Conservation (phyloP, 306 rosid species). For the Vigna radiata region DNA sequence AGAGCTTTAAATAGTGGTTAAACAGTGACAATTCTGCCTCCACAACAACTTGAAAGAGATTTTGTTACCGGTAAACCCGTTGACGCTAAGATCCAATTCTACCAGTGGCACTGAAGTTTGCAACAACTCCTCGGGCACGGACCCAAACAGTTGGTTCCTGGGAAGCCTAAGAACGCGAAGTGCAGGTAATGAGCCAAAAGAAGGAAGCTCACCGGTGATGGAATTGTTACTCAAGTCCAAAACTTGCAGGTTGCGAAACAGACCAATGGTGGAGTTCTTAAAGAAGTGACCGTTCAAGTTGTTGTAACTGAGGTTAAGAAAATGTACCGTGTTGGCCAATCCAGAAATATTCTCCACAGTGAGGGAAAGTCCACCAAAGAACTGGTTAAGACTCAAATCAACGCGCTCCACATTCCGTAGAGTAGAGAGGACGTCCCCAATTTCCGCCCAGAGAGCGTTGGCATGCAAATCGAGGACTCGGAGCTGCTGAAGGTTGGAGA, state of each 20-base stretch:
- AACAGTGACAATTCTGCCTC: conserved; percentile 3
- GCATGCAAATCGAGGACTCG: conserved; percentile 80
- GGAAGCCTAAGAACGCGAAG: conserved; percentile 68
- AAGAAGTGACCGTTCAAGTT: conserved; percentile 71
- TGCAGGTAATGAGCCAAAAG: conserved; percentile 61
- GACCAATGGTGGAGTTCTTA: conserved; percentile 46
- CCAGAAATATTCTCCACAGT: conserved; percentile 59
- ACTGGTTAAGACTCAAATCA: conserved; percentile 77
- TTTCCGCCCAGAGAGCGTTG: conserved; percentile 68
- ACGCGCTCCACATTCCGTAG: conserved; percentile 73
- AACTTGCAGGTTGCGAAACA: conserved; percentile 73
- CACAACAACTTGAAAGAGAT: conserved; percentile 12
- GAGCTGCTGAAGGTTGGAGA: conserved; percentile 81
- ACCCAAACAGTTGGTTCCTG: conserved; percentile 66
- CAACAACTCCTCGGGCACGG: conserved; percentile 70
- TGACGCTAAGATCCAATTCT: conserved; percentile 87
- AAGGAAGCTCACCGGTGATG: conserved; percentile 78
- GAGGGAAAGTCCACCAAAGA: conserved; percentile 68
- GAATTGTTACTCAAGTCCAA: conserved; percentile 77
- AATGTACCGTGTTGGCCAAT: conserved; percentile 69
- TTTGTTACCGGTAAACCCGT: conserved; percentile 78
- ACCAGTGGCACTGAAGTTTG: conserved; percentile 58
- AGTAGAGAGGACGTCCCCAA: conserved; percentile 57
- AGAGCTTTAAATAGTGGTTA: conserved; percentile 8
- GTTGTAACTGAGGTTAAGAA: conserved; percentile 69